Evolutionary conservation across 805 yeast genomes (phyloP), one percentile per base, ranked within the genome.

Genomic region (Jamesozyma lodderae): DNA sequence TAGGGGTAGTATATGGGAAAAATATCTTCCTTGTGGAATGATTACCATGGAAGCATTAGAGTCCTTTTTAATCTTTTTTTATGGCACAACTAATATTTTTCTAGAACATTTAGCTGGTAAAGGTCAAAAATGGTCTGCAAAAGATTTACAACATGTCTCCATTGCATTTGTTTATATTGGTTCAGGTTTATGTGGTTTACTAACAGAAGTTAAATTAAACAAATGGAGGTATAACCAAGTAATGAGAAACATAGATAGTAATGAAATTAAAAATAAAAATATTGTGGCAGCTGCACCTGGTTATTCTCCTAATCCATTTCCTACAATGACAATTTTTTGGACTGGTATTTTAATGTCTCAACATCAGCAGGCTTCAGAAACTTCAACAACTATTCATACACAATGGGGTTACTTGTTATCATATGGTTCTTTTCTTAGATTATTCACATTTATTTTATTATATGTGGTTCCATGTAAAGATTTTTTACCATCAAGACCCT

Each of bases 281-380:
- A 26, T 40, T 11, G 47, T 47, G 24, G 66, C 64, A 4, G 69
- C 71, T 10, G 61, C 80, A 1, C 88, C 88, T 2, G 94, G 94
- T 0, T 83, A 67, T 59, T 80, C 94, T 1, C 88, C 94, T 46
- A 92, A 92, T 57, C 96, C 96, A 24, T 86, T 92, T 73, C 96
- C 97, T 3, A 78, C 84, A 1, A 74, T 92, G 47, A 86, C 94
- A 2, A 83, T 92, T 24, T 92, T 84, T 64, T 92, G 96, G 95
- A 92, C 97, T 1, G 98, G 98, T 21, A 71, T 81, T 11, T 69
- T 92, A 44, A 92, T 92, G 98, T 87, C 96, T 1, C 85, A 81
- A 60, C 98, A 92, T 62, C 78, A 77, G 28, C 98, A 92, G 62
- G 82, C 88, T 5, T 79, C 92, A 1, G 67, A 58, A 38, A 70